These are phyloP conservation scores for Astrothelium macrocarpum DNA, from an alignment of 495 filamentous ascomycete genomes.

Conservation along the genomic window DNA sequence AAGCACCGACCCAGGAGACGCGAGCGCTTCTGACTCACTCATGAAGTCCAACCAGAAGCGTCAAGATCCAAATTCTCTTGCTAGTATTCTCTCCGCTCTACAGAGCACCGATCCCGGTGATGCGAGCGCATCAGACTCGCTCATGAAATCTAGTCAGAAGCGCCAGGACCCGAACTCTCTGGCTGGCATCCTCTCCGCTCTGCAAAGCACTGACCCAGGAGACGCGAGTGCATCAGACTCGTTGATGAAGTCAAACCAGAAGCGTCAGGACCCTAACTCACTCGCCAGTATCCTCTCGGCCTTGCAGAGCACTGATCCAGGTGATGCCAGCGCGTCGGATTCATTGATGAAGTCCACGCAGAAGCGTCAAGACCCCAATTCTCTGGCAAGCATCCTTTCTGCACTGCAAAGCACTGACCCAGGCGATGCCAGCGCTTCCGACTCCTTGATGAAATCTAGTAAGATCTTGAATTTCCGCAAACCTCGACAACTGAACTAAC, in stretches of 20 bases:
- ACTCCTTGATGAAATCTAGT: background rate
- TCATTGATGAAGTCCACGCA: background rate
- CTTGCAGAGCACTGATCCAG: background rate
- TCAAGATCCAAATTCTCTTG: constrained; percentile 1
- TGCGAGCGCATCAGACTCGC: background rate
- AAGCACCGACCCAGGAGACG: background rate
- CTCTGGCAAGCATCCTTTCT: background rate
- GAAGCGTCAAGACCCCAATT: background rate
- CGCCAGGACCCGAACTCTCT: constrained; percentile 4
- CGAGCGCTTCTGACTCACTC: background rate
- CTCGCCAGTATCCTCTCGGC: background rate
- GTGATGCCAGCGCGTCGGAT: background rate
- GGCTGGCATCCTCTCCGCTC: background rate
- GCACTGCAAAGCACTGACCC: background rate
- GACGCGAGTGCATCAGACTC: background rate
- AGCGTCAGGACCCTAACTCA: background rate
- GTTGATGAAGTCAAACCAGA: background rate
- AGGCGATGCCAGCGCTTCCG: background rate
- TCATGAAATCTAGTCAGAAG: background rate
- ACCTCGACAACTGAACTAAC: background rate
- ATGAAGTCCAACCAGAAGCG: background rate
- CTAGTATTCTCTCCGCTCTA: background rate
- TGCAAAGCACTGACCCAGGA: background rate
- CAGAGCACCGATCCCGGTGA: background rate
- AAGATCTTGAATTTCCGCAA: background rate